A percentile compares a stretch with the other conserved stretches of the same genome.
Evolutionary conservation across 805 yeast species (phyloP).

Genomic region (Monosporozyma servazzii): DNA sequence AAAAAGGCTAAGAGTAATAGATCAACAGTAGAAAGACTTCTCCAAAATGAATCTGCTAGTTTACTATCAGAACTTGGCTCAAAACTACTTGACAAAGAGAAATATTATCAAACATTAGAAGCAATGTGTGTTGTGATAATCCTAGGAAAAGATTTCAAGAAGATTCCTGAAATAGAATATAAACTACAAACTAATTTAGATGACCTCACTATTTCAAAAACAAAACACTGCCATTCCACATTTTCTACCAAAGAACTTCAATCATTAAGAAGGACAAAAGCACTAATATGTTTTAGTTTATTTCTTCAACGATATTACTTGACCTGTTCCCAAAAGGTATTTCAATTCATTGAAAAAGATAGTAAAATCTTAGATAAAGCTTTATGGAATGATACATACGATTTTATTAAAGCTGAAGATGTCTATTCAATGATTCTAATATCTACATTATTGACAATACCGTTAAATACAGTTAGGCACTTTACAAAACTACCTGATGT

Average conservation of each 20-base stretch:
- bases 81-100: neutral
- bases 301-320: slow-evolving; percentile 16
- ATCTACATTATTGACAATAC: slow-evolving; percentile 19
- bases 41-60: neutral
- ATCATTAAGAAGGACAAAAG: slow-evolving; percentile 10
- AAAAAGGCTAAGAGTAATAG: neutral
- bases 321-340: neutral
- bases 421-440: slow-evolving; percentile 17
- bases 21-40: neutral
- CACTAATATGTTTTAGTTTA: slow-evolving; percentile 11
- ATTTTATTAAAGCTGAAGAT: slow-evolving; percentile 15
- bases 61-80: neutral
- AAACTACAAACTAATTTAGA: slow-evolving; percentile 7
- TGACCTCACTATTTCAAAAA: neutral
- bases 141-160: slow-evolving; percentile 13
- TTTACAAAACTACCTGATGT: slow-evolving; percentile 16
- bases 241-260: slow-evolving; percentile 5
- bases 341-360: neutral
- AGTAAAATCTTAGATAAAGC: neutral
- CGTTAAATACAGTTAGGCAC: slow-evolving; percentile 22
- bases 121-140: slow-evolving; percentile 11
- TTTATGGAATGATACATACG: neutral
- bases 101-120: slow-evolving; percentile 14
- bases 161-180: slow-evolving; percentile 20
- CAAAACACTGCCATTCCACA: neutral